Evolutionary conservation across 2,329 filamentous ascomycete genomes (phyloP).

Genomic region (Xylariaceae sp.): DNA sequence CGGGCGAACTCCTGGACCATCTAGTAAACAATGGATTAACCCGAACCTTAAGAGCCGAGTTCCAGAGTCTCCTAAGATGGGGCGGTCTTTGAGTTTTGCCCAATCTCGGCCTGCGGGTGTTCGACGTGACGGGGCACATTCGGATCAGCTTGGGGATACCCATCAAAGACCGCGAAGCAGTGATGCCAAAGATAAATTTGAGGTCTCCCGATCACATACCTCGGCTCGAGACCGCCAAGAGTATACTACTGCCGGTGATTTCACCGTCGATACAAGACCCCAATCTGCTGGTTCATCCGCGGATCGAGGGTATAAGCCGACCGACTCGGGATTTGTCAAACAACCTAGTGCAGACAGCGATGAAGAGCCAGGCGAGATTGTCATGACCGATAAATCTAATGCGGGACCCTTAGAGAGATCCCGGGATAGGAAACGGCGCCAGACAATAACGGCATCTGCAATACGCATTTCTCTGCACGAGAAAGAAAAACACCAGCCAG

Average conservation of each 20-base stretch:
- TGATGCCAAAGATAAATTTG: slow-evolving; percentile 45
- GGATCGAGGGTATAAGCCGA: slow-evolving; percentile 20
- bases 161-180: slow-evolving; percentile 50
- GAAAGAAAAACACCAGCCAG: slow-evolving; percentile 29
- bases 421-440: slow-evolving; percentile 4
- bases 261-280: slow-evolving; percentile 18
- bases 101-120: slow-evolving; percentile 34
- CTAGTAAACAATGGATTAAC: slow-evolving; percentile 59
- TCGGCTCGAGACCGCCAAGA: slow-evolving; percentile 20
- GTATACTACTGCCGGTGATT: slow-evolving; percentile 14
- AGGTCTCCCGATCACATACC: slow-evolving; percentile 14
- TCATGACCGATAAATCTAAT: slow-evolving; percentile 4
- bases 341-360: slow-evolving; percentile 8
- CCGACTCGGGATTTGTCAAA: slow-evolving; percentile 12
- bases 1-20: slow-evolving; percentile 39
- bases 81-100: slow-evolving; percentile 47
- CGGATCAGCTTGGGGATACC: slow-evolving; percentile 39
- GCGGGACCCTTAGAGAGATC: slow-evolving; percentile 4
- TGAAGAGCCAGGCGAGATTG: slow-evolving; percentile 9
- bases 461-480: slow-evolving; percentile 11
- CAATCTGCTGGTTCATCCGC: slow-evolving; percentile 23
- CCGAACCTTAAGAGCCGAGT: slow-evolving; percentile 46
- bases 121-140: slow-evolving; percentile 34
- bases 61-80: slow-evolving; percentile 50
- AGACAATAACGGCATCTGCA: slow-evolving; percentile 9